Evolutionary conservation across 345 rosid species (phyloP).

Genomic region (Kernera saxatilis): DNA sequence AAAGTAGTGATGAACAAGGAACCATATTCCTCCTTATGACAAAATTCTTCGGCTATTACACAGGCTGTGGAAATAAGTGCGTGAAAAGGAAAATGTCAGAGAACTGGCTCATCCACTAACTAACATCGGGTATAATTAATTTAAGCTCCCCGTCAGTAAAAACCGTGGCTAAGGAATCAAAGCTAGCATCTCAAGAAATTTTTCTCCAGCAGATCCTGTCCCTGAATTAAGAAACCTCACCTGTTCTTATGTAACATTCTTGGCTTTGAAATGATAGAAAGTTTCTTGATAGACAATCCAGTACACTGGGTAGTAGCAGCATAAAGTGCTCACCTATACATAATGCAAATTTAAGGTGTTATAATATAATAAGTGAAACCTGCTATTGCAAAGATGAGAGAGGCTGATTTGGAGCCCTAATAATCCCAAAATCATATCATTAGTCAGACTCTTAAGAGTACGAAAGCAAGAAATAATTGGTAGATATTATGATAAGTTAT

Average conservation of each 20-base stretch:
- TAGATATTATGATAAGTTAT: not conserved
- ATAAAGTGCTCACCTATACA: constrained; percentile 80
- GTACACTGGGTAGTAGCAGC: constrained; percentile 62
- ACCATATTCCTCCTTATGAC: constrained; percentile 78
- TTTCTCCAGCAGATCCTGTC: not conserved
- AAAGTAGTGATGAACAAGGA: constrained; percentile 68
- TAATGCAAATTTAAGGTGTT: constrained; percentile 17
- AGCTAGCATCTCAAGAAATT: not conserved
- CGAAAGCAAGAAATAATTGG: not conserved
- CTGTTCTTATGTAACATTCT: constrained; percentile 89
- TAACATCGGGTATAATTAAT: not conserved
- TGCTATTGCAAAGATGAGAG: not conserved
- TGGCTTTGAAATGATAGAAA: constrained; percentile 74
- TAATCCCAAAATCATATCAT: not conserved
- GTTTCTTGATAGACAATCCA: constrained; percentile 81
- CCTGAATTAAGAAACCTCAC: constrained; percentile 35
- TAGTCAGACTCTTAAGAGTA: not conserved
- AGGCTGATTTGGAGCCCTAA: not conserved
- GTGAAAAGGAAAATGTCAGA: not conserved
- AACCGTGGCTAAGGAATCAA: not conserved
- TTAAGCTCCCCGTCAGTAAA: not conserved
- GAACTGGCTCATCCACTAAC: not conserved
- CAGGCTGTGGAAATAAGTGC: constrained; percentile 48
- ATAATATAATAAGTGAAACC: not conserved
- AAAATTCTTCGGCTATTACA: constrained; percentile 85